Base-by-base conservation (phyloP, 1,139 yeast species). In the Kodamaea suecica region DNA sequence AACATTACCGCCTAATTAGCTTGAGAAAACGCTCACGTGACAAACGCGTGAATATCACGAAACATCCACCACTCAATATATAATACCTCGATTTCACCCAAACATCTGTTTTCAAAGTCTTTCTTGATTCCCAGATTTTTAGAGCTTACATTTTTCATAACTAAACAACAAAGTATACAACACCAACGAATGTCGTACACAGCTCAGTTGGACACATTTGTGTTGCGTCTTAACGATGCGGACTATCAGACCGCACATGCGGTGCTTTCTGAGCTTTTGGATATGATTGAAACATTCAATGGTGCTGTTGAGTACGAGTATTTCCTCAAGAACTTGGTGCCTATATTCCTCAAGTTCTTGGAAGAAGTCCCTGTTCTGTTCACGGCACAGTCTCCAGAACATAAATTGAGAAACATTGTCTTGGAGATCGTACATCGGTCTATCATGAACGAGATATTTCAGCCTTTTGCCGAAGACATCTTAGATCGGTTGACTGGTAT, bases 351-450 rank as follows among this genome's bases (percentile, higher is more conserved):
- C 37, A 63, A 68, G 34, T 72, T 80, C 34, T 64, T 92, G 44
- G 73, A 80, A 33, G 65, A 71, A 3, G 83, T 84, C 13, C 95
- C 95, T 3, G 71, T 87, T n/a, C 79, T 87, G 15, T 77, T 85
- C 62, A 65, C 66, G 28, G 69, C 77, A 17, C 70, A 67, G 34
- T 73, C 88, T 0, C 71, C 78, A 0, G 92, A 82, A 49, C 87
- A 84, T 48, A 83, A 84, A 57, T 60, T 87, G 34, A 74, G 97
- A 52, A 80, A 80, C 51, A 70, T 85, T 23, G 66, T 86, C 5
- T 67, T 92, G 38, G 97, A 92, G 52, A 78, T 88, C 16, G 63
- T 94, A 19, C 90, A 86, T 50, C 71, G 97, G 33, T 71, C 90
- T 27, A 86, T 85, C 39, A 78, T 86, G 70, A 88, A 84, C 53